Evolutionary conservation across 371 early-diverging fungal genomes (phyloP).

Genomic region (Nematocida ausubeli): DNA sequence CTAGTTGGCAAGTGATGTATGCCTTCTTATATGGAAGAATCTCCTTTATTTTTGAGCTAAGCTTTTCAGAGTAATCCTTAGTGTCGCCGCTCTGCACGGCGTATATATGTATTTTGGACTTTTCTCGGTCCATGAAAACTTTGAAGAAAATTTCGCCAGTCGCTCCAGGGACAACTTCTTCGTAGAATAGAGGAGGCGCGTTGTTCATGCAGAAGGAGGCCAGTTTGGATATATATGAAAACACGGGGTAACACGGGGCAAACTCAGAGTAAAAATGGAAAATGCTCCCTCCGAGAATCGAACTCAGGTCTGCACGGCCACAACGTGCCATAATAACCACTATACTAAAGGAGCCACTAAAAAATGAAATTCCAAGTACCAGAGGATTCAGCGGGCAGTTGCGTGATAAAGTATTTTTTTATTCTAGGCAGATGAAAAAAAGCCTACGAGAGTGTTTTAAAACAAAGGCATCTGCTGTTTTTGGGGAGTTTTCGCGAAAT

Average conservation of each 20-base stretch:
- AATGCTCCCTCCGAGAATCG: conserved; percentile 63
- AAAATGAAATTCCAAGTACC: not conserved
- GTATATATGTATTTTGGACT: conserved; percentile 10
- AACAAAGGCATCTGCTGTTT: conserved; percentile 6
- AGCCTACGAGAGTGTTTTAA: conserved; percentile 10
- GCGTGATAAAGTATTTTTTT: not conserved
- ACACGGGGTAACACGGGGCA: not conserved
- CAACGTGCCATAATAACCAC: conserved; percentile 62
- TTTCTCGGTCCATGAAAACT: conserved; percentile 46
- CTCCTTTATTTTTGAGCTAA: not conserved
- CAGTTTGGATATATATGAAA: not conserved
- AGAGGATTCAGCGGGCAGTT: not conserved
- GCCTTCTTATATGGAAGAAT: not conserved
- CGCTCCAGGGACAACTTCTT: conserved; percentile 10
- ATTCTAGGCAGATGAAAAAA: not conserved
- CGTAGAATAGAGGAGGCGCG: conserved; percentile 40
- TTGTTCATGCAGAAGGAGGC: not conserved
- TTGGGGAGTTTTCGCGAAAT: conserved; percentile 26
- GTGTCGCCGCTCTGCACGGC: conserved; percentile 2
- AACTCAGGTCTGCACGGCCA: conserved; percentile 63
- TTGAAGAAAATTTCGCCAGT: conserved; percentile 16
- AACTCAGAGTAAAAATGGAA: conserved; percentile 5
- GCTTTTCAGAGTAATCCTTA: not conserved
- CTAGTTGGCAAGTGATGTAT: conserved; percentile 10
- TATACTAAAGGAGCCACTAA: conserved; percentile 60